Evolutionary conservation across 1,284 basidiomycete species (phyloP).

Genomic region (Athelia psychrophila): DNA sequence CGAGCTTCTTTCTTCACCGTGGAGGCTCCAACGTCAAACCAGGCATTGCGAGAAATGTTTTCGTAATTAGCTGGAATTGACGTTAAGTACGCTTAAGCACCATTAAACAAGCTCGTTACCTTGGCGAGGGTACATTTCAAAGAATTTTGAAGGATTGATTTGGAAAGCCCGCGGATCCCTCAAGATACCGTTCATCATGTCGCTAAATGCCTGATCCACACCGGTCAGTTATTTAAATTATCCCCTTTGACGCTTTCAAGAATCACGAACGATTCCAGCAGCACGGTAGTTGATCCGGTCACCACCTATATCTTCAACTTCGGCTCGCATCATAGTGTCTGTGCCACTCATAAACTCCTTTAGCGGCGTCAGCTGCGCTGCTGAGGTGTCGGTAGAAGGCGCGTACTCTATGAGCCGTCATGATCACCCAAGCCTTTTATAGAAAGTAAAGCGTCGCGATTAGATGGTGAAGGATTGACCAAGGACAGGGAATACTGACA

Average conservation of each 20-base stretch:
- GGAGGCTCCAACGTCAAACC: slow-evolving; percentile 16
- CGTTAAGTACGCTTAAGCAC: not conserved
- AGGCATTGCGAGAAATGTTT: slow-evolving; percentile 8
- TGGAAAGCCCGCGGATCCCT: slow-evolving; percentile 32
- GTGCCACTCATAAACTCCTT: slow-evolving; percentile 18
- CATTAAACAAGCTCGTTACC: slow-evolving; percentile 13
- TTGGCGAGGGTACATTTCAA: slow-evolving; percentile 21
- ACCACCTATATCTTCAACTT: not conserved
- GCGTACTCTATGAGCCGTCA: not conserved
- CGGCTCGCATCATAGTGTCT: slow-evolving; percentile 12
- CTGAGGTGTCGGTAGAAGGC: not conserved
- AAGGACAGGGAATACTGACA: not conserved
- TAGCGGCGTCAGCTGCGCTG: not conserved
- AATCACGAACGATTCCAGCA: slow-evolving; percentile 4
- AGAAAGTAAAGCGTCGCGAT: too few species aligned
- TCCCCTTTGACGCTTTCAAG: not conserved
- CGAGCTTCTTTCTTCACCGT: slow-evolving; percentile 21
- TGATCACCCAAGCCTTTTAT: not conserved
- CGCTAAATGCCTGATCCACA: slow-evolving; percentile 24
- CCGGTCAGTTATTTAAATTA: too few species aligned
- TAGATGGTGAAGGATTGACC: not conserved
- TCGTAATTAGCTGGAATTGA: slow-evolving; percentile 14
- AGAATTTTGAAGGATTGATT: slow-evolving; percentile 18
- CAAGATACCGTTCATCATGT: slow-evolving; percentile 30
- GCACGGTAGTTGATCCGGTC: slow-evolving; percentile 4